Evolutionary conservation across 2,329 filamentous ascomycete genomes (phyloP), one percentile per base, ranked within the genome.

Genomic region (Fusarium sp.): DNA sequence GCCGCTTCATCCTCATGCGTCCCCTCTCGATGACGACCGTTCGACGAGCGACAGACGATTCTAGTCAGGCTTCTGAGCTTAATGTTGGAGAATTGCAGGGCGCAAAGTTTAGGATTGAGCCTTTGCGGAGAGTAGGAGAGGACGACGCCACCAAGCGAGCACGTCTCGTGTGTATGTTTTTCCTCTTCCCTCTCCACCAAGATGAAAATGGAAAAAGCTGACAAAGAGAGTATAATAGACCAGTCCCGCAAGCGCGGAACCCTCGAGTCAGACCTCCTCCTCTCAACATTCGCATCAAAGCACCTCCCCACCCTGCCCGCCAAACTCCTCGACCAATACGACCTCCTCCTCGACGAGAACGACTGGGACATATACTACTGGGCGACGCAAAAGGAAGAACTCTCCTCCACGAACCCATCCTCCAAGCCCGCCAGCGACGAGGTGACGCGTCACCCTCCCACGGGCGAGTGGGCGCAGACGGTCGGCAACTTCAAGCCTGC

Each of bases 281-380:
- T 98, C 76, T 98, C 94, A 69, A 99, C 96, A 75, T 99, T 99
- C 82, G 96, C 96, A 74, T 91, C 96, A 76, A 86, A 88, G 64
- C 89, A 97, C 83, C 91, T 99, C 24, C 86, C 88, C 50, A 86
- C 85, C 70, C 97, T 99, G 94, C 90, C 89, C 1, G 83, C 86
- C 7, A 83, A 87, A 60, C 93, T 97, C 80, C 91, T 98, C 77
- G 84, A 89, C 77, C 90, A 97, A 83, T 98, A 96, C 86, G 96
- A 98, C 82, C 86, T 89, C 31, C 97, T 99, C 87, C 91, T 99
- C 66, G 96, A 99, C 84, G 96, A 99, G 85, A 99, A 99, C 84
- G 96, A 99, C 86, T 99, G 96, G 96, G 96, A 99, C 82, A 98
- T 99, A 71, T 99, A 99, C 88, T 99, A 99, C 88, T 99, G 96